Base-by-base conservation (phyloP, 2,329 filamentous ascomycete species). In the Sclerotinia trifoliorum region DNA sequence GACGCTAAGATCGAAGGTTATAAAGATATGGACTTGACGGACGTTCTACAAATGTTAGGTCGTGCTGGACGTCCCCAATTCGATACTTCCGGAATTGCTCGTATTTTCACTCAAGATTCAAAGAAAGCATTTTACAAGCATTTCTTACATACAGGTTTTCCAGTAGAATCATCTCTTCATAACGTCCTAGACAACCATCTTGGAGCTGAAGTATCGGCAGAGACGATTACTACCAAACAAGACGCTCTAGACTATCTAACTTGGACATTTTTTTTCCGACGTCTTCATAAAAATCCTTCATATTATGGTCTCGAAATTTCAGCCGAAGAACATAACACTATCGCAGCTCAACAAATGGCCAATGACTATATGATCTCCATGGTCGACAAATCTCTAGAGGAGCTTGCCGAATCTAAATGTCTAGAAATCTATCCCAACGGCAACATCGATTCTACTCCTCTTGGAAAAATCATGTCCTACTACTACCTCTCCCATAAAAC, bases 91-190 rank as follows among this genome's bases (percentile, higher is more conserved):
- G 95, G 96, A 73, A 96, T 99, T 68, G 96, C 95, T 13, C 90
- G 94, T 42, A 99, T 99, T 77, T 97, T 99, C 77, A 99, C 95
- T 0, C 94, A 99, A 76, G 94, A 98, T 75, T 84, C 94, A 2
- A 99, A 98, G 83, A 99, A 99, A 80, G 93, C 96, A 69, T 99
- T 99, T 79, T 99, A 99, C 81, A 99, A 99, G 82, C 95, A 99
- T 80, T 99, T 99, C 81, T 81, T 99, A 66, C 95, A 99, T 77
- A 98, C 94, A 0, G 96, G 95, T 1, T 99, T 99, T 78, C 96
- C 95, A 0, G 95, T 99, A 15, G 95, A 99, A 78, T 97, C 94
- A 0, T 96, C 94, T 0, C 84, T 99, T 51, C 95, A 99, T 80
- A 97, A 96, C 26, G 95, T 98, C 0, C 83, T 99, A 10, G 94